A percentile compares a stretch with the other conserved stretches of the same genome.
These are phyloP conservation scores for Hypholoma sublateritium DNA, from an alignment of 768 basidiomycete species.

Conservation along the genomic window DNA sequence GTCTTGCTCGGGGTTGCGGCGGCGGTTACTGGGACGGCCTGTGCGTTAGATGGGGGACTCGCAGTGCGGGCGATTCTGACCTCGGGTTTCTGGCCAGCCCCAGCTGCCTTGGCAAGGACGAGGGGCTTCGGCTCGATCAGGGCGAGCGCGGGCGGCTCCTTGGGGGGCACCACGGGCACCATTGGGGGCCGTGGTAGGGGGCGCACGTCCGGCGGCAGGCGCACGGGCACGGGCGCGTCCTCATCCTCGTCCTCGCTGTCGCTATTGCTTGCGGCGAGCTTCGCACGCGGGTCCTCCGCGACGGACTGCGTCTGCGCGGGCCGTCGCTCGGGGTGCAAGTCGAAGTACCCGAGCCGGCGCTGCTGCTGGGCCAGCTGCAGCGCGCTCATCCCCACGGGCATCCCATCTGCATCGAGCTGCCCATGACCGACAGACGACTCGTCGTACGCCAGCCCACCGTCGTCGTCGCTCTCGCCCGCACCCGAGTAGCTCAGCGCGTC, in stretches of 20 bases:
- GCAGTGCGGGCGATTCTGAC: slow-evolving; percentile 6
- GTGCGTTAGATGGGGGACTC: slow-evolving; percentile 14
- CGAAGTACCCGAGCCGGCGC: slow-evolving; percentile 69
- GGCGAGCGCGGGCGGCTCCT: slow-evolving; percentile 10
- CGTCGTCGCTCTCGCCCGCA: slow-evolving; percentile 15
- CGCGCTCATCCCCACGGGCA: slow-evolving; percentile 23
- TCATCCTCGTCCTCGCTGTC: slow-evolving; percentile 31
- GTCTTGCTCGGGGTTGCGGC: slow-evolving; percentile 58
- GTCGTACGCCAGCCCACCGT: slow-evolving; percentile 25
- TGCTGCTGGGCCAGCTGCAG: slow-evolving; percentile 32
- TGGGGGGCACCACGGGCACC: slow-evolving; percentile 16
- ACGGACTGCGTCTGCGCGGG: slow-evolving; percentile 27
- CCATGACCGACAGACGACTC: slow-evolving; percentile 25
- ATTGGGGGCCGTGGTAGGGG: slow-evolving; percentile 28
- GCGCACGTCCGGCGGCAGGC: slow-evolving; percentile 18
- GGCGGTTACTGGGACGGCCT: slow-evolving; percentile 13
- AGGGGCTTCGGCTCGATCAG: slow-evolving; percentile 14
- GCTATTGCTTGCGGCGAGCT: slow-evolving; percentile 35
- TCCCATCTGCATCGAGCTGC: slow-evolving; percentile 17
- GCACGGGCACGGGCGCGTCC: slow-evolving; percentile 11
- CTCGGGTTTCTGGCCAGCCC: slow-evolving; percentile 14
- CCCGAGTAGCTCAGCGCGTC: slow-evolving; percentile 26
- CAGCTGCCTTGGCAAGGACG: slow-evolving; percentile 13
- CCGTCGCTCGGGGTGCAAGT: slow-evolving; percentile 73
- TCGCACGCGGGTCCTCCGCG: slow-evolving; percentile 36